phyloP scores from a whole-genome alignment of 2,329 filamentous ascomycete genomes.

The Colletotrichum tamarilloi region DNA sequence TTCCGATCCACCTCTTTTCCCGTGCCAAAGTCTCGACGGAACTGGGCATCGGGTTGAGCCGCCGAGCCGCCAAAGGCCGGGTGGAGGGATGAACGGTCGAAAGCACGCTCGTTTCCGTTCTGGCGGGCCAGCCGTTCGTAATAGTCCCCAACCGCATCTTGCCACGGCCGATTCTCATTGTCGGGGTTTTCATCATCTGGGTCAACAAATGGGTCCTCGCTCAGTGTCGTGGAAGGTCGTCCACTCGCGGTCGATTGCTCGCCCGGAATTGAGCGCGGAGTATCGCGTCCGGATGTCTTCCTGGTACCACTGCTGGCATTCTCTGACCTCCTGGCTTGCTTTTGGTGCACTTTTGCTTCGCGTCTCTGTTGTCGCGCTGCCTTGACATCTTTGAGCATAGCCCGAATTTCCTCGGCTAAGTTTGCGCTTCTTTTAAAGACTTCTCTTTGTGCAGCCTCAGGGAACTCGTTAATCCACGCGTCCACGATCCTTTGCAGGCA shows the following conservation, averaged over 20 bases:
- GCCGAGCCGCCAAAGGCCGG: not conserved
- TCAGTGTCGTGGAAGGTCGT: not conserved
- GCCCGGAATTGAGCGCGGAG: not conserved
- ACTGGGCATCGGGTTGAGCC: not conserved
- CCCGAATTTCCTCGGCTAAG: slow-evolving; percentile 19
- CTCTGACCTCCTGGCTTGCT: not conserved
- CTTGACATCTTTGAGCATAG: slow-evolving; percentile 17
- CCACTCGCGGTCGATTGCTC: not conserved
- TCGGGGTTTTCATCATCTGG: not conserved
- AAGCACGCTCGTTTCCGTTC: not conserved
- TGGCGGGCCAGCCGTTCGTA: slow-evolving; percentile 3
- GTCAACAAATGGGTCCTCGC: slow-evolving; percentile 1
- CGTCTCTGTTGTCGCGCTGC: slow-evolving; percentile 30
- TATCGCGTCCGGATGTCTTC: not conserved
- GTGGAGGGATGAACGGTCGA: slow-evolving; percentile 14
- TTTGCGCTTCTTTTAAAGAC: slow-evolving; percentile 17
- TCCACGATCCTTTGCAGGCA: slow-evolving; percentile 54
- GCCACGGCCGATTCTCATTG: not conserved
- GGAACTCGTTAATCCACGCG: slow-evolving; percentile 54
- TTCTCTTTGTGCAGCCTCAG: slow-evolving; percentile 12
- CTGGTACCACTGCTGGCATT: not conserved
- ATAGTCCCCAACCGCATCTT: not conserved
- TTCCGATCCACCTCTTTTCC: not conserved
- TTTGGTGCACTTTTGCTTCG: not conserved
- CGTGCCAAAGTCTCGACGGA: not conserved